Evolutionary conservation across 371 early-diverging fungal species (phyloP).

Genomic region (Dinochytrium kinnereticum): DNA sequence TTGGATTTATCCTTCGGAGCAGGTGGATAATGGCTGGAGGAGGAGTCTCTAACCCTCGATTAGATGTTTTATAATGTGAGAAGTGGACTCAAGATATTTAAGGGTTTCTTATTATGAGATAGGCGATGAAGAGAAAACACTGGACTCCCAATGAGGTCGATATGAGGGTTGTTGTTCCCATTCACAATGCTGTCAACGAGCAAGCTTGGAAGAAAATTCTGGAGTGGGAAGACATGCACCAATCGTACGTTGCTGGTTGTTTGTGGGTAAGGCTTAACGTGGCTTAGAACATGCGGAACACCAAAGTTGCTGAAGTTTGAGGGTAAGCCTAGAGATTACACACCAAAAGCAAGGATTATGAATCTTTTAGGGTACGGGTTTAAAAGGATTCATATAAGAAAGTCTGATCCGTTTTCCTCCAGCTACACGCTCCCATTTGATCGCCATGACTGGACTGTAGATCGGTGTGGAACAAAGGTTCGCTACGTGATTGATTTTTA

Average conservation of each 20-base stretch:
- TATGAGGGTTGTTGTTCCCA: constrained; percentile 78
- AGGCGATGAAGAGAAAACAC: constrained; percentile 57
- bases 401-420: no score
- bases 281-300: constrained; percentile 30
- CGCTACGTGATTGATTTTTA: constrained; percentile 96
- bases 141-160: constrained; percentile 44
- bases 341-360: constrained; percentile 49
- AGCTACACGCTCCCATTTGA: constrained; percentile 78
- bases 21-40: constrained; percentile 56
- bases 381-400: no score
- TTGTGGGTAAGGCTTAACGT: background rate
- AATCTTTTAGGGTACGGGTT: constrained; percentile 40
- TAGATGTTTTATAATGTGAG: constrained; percentile 44
- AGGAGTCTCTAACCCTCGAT: background rate
- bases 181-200: constrained; percentile 91
- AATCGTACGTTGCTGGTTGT: background rate
- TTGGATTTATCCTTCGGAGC: constrained; percentile 97
- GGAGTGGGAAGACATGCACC: constrained; percentile 95
- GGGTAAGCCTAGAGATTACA: constrained; percentile 50
- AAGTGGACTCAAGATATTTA: background rate
- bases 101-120: background rate
- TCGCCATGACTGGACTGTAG: constrained; percentile 96
- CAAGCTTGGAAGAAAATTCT: constrained; percentile 89
- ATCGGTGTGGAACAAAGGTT: constrained; percentile 90
- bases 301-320: constrained; percentile 52